These are phyloP conservation scores for Heritiera fomes DNA, from an alignment of 345 rosid genomes.

Conservation along the genomic window DNA sequence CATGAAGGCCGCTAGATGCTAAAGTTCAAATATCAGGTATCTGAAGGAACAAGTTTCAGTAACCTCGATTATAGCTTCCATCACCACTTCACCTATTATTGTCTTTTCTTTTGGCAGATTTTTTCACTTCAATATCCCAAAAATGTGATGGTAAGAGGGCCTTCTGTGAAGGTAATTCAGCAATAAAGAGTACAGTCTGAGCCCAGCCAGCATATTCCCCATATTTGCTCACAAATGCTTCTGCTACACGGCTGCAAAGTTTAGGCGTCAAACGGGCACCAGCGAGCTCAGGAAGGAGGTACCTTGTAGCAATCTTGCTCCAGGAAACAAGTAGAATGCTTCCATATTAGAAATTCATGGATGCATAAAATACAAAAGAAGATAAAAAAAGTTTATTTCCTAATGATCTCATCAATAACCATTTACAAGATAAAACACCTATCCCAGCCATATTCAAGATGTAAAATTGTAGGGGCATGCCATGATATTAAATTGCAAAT, in stretches of 20 bases:
- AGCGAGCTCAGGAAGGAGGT: slow-evolving; percentile 84
- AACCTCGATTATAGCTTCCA: slow-evolving; percentile 16
- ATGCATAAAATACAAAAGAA: background rate
- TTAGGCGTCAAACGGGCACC: slow-evolving; percentile 71
- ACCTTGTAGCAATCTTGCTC: slow-evolving; percentile 72
- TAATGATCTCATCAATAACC: background rate
- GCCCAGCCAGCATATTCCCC: slow-evolving; percentile 98
- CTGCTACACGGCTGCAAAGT: slow-evolving; percentile 69
- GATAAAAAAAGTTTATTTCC: background rate
- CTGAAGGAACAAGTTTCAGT: background rate
- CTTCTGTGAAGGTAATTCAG: slow-evolving; percentile 86
- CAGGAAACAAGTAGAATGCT: slow-evolving; percentile 28
- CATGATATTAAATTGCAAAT: background rate
- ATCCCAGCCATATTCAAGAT: background rate
- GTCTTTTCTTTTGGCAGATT: slow-evolving; percentile 31
- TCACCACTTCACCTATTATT: slow-evolving; percentile 18
- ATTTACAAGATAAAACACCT: background rate
- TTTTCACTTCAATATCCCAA: slow-evolving; percentile 36
- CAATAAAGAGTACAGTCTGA: slow-evolving; percentile 84
- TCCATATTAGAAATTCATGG: slow-evolving; percentile 23
- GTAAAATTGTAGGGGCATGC: background rate
- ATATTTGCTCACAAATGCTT: slow-evolving; percentile 90
- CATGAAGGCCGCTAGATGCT: background rate
- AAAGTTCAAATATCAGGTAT: background rate
- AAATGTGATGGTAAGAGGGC: slow-evolving; percentile 56